Evolutionary conservation across 345 rosid genomes (phyloP).

Genomic region (Heritiera littoralis): DNA sequence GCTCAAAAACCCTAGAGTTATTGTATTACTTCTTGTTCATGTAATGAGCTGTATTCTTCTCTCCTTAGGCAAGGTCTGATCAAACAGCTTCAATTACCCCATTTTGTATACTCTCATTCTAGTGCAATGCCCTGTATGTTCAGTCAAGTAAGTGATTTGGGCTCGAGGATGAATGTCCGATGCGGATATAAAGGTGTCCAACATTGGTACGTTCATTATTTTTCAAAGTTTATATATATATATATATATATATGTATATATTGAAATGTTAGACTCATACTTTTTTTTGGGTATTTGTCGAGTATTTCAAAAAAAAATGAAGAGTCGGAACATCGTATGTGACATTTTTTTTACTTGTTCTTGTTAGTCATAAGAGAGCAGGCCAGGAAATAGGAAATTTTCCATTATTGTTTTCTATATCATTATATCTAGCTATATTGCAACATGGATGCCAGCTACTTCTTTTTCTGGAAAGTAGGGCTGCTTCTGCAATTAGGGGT

Average conservation of each 20-base stretch:
- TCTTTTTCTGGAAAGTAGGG: background rate
- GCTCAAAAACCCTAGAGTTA: constrained; percentile 10
- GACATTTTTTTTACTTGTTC: too few relatives aligned
- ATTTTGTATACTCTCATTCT: background rate
- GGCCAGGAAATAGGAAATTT: too few relatives aligned
- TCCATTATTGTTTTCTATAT: too few relatives aligned
- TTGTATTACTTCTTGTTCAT: background rate
- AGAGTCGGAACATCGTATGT: too few relatives aligned
- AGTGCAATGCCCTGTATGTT: background rate
- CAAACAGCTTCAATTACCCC: background rate
- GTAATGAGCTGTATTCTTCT: background rate
- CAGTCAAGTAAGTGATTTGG: background rate
- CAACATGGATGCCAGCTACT: background rate
- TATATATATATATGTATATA: too few relatives aligned
- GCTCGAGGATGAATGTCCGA: background rate
- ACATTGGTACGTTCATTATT: background rate
- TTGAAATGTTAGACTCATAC: too few relatives aligned
- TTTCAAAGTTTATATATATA: background rate
- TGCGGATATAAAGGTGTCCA: background rate
- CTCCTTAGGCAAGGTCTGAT: background rate
- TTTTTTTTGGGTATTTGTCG: background rate
- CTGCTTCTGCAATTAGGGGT: background rate
- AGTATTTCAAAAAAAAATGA: too few relatives aligned
- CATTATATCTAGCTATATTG: background rate
- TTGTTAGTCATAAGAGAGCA: too few relatives aligned